Evolutionary conservation across 306 rosid genomes (phyloP).

Genomic region (Trifolium pratense): DNA sequence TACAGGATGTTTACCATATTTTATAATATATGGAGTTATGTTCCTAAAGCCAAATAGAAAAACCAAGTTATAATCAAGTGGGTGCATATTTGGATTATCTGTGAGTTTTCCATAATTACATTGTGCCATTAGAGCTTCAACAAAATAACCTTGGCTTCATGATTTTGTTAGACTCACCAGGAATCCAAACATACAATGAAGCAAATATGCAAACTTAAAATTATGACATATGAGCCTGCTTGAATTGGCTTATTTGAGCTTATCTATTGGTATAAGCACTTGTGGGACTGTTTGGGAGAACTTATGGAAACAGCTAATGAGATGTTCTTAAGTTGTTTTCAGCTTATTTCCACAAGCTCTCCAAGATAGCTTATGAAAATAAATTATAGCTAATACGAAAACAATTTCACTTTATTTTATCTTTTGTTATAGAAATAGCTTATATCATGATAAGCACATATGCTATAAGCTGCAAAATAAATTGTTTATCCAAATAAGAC

Average conservation of each 20-base stretch:
- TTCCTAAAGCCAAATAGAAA: conserved; percentile 58
- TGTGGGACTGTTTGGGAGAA: not conserved
- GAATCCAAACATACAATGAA: not conserved
- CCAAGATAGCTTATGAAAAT: not conserved
- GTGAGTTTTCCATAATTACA: not conserved
- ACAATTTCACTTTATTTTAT: not conserved
- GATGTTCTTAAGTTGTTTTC: not conserved
- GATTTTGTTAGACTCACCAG: not conserved
- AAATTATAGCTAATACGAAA: not conserved
- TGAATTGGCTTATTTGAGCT: not conserved
- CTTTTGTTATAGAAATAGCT: too few species aligned
- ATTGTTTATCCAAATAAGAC: too few species aligned
- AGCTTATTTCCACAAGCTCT: not conserved
- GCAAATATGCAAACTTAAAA: not conserved
- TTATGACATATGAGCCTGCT: not conserved
- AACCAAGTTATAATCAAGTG: conserved; percentile 12
- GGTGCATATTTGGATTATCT: not conserved
- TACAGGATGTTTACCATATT: conserved; percentile 89
- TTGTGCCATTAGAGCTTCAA: not conserved
- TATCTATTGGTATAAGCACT: not conserved
- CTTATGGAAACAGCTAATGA: not conserved
- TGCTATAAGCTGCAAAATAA: not conserved
- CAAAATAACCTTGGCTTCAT: not conserved
- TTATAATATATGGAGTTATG: conserved; percentile 76
- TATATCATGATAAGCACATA: too few species aligned